Conservation (phyloP, 1,284 basidiomycete genomes). For the Hemileia vastatrix region DNA sequence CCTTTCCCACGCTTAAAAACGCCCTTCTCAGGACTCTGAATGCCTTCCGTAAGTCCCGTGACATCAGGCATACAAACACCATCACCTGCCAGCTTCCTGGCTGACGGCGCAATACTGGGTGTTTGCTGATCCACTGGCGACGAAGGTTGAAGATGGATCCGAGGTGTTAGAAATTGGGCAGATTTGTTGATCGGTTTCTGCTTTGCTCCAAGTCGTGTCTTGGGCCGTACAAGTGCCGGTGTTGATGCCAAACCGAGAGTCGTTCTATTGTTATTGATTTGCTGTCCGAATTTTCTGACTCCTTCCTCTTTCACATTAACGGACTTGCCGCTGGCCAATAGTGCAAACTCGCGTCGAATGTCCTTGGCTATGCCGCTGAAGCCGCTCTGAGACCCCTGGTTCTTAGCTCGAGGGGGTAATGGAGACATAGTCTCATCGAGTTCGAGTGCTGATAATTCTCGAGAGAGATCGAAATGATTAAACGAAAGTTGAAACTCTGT, state of each 20-base stretch:
- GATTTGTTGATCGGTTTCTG: too few species aligned
- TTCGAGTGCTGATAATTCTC: conserved; percentile 20
- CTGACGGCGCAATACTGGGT: too few species aligned
- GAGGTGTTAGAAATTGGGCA: too few species aligned
- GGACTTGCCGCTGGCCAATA: too few species aligned
- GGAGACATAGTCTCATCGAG: conserved; percentile 15
- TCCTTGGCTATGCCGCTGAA: conserved; percentile 20
- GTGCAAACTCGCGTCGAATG: conserved; percentile 12
- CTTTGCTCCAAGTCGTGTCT: too few species aligned
- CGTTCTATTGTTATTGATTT: too few species aligned
- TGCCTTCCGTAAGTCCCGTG: conserved; percentile 19
- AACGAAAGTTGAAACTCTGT: conserved; percentile 9
- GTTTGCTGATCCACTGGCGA: too few species aligned
- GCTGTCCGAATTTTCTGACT: too few species aligned
- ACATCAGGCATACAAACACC: conserved; percentile 21
- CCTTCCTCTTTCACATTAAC: too few species aligned
- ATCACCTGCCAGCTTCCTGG: conserved; percentile 15
- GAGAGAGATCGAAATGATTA: conserved; percentile 12
- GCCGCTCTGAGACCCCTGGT: conserved; percentile 10
- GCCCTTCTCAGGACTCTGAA: conserved; percentile 15
- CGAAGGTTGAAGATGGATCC: too few species aligned
- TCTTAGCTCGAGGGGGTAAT: neutral
- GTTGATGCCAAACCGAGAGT: too few species aligned
- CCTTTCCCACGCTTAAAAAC: neutral
- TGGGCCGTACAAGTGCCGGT: too few species aligned